These are phyloP conservation scores for Coemansia sp. DNA, from an alignment of 192 early-diverging fungal species.

Conservation along the genomic window DNA sequence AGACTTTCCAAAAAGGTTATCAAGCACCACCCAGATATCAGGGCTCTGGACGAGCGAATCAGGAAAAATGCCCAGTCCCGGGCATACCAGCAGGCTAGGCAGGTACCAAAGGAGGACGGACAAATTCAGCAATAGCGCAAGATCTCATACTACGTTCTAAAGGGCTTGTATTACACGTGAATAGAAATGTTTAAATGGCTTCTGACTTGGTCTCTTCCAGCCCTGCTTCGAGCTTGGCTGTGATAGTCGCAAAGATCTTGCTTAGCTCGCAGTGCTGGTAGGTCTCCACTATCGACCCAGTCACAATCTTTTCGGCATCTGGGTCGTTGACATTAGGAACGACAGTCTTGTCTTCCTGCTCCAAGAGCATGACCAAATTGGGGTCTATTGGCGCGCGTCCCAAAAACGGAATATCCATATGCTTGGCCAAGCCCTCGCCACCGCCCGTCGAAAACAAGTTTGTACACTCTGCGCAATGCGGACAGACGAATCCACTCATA, in stretches of 20 bases:
- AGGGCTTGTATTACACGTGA: not conserved
- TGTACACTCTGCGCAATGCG: constrained; percentile 79
- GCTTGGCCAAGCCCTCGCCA: constrained; percentile 86
- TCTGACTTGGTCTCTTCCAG: constrained; percentile 7
- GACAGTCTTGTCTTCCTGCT: constrained; percentile 59
- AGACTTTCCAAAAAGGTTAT: constrained; percentile 44
- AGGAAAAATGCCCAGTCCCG: constrained; percentile 19
- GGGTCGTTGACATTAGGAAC: constrained; percentile 51
- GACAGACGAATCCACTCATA: constrained; percentile 97
- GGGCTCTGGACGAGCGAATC: constrained; percentile 39
- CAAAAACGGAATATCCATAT: constrained; percentile 84
- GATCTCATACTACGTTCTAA: too few relatives aligned
- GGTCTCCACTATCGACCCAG: constrained; percentile 52
- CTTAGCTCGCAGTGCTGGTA: constrained; percentile 57
- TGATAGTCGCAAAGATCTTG: constrained; percentile 43
- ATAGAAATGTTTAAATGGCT: not conserved
- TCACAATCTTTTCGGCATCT: constrained; percentile 25
- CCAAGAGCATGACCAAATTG: constrained; percentile 67
- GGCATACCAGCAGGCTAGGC: not conserved
- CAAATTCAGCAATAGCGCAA: not conserved
- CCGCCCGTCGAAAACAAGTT: constrained; percentile 95
- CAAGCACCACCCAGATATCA: constrained; percentile 46
- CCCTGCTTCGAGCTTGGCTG: constrained; percentile 18
- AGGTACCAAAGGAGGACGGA: not conserved
- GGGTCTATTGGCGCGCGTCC: constrained; percentile 95